These are phyloP conservation scores for Sideroxylon spinosum DNA, from an alignment of 179 eudicot genomes.

Conservation along the genomic window DNA sequence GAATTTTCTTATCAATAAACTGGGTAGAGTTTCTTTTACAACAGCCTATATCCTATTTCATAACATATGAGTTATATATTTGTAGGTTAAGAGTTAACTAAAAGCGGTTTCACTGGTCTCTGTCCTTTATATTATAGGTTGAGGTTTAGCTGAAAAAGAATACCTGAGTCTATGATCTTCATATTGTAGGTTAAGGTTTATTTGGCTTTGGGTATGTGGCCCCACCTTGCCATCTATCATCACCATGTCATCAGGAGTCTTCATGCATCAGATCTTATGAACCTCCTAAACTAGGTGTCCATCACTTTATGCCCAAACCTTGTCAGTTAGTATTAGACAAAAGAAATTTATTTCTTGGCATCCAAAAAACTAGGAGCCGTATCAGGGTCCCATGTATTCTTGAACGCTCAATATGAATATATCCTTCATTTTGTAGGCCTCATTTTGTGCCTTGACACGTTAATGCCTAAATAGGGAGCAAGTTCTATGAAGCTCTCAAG, in stretches of 20 bases:
- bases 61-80: not conserved
- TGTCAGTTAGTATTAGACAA: not conserved
- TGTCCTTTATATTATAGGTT: not conserved
- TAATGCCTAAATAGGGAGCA: not conserved
- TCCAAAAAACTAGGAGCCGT: not conserved
- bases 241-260: not conserved
- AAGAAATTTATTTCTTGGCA: not conserved
- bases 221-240: not conserved
- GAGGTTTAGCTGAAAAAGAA: not conserved
- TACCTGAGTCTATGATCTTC: no score
- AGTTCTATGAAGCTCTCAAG: not conserved
- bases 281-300: not conserved
- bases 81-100: not conserved
- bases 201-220: not conserved
- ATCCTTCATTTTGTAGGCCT: not conserved
- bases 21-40: slow-evolving; percentile 13
- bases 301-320: not conserved
- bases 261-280: not conserved
- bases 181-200: no score
- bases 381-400: not conserved
- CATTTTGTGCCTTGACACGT: not conserved
- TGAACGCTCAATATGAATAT: no score
- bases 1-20: not conserved
- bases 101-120: not conserved
- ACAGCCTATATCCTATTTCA: not conserved